phyloP scores from a whole-genome alignment of 495 filamentous ascomycete species.

The Terfezia boudieri region DNA sequence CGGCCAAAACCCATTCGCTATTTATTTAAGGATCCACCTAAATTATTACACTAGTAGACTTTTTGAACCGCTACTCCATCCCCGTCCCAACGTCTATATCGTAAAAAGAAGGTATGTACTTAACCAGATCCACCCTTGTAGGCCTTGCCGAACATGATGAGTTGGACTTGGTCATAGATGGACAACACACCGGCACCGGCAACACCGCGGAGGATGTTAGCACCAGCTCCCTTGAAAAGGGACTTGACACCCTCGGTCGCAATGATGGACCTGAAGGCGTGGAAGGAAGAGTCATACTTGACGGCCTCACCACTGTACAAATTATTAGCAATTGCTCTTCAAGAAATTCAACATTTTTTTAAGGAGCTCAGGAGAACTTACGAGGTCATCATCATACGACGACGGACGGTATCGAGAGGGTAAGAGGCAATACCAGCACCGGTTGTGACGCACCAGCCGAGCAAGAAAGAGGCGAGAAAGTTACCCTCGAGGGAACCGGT shows the following conservation, averaged over 20 bases:
- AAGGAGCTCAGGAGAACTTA: constrained; percentile 21
- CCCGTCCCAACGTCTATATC: neutral
- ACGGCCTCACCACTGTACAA: constrained; percentile 55
- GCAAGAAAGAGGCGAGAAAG: constrained; percentile 96
- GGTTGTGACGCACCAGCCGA: constrained; percentile 98
- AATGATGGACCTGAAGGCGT: constrained; percentile 87
- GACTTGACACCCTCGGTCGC: constrained; percentile 91
- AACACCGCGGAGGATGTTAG: constrained; percentile 99
- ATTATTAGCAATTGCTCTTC: constrained; percentile 2
- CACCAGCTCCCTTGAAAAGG: constrained; percentile 99
- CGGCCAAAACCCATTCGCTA: neutral
- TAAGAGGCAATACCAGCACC: constrained; percentile 99
- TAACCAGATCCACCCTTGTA: constrained; percentile 84
- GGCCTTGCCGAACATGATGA: constrained; percentile 97
- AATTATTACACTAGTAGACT: neutral
- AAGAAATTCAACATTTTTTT: neutral
- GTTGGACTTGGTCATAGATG: constrained; percentile 98
- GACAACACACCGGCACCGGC: constrained; percentile 99
- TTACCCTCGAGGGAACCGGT: constrained; percentile 80
- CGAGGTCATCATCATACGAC: constrained; percentile 99
- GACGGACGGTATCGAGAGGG: constrained; percentile 97
- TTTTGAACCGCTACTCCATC: neutral
- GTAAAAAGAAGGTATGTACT: constrained; percentile 17
- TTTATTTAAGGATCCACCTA: neutral
- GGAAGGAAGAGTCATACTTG: constrained; percentile 91